A percentile compares a stretch with the other conserved stretches of the same genome.
phyloP scores from a whole-genome alignment of 192 early-diverging fungal species.

The Gonapodya prolifera region DNA sequence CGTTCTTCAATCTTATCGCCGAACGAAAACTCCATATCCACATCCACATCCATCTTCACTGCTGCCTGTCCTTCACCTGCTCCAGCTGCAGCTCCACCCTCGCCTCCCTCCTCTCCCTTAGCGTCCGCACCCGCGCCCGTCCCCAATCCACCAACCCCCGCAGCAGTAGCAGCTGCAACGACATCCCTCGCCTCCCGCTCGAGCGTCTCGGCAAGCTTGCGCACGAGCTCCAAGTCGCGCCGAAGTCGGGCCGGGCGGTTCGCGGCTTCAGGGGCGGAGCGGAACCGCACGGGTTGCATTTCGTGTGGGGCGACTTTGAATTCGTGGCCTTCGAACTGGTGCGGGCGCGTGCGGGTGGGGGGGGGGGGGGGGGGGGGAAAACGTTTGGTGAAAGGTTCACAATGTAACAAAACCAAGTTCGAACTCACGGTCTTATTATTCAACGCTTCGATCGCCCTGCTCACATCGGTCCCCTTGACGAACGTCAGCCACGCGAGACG shows the following conservation, averaged over 20 bases:
- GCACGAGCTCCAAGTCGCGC: slow-evolving; percentile 58
- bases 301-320: slow-evolving; percentile 42
- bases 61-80: slow-evolving; percentile 13
- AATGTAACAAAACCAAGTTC: too few species aligned
- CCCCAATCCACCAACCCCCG: slow-evolving; percentile 17
- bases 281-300: slow-evolving; percentile 23
- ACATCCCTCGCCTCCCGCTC: slow-evolving; percentile 34
- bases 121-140: slow-evolving; percentile 10
- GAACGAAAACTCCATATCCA: slow-evolving; percentile 6
- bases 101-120: slow-evolving; percentile 6
- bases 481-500: slow-evolving; percentile 91
- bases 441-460: slow-evolving; percentile 45
- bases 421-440: slow-evolving; percentile 45
- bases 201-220: slow-evolving; percentile 34
- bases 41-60: neutral
- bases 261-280: slow-evolving; percentile 57
- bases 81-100: slow-evolving; percentile 13
- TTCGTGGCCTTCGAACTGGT: slow-evolving; percentile 39
- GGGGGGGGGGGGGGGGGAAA: slow-evolving; percentile 21
- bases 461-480: slow-evolving; percentile 70
- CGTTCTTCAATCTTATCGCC: slow-evolving; percentile 12
- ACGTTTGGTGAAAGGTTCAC: slow-evolving; percentile 37
- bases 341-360: neutral
- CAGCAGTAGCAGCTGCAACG: slow-evolving; percentile 10
- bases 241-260: slow-evolving; percentile 53